phyloP scores from a whole-genome alignment of 2,329 filamentous ascomycete species.

The Colletotrichum trifolii region DNA sequence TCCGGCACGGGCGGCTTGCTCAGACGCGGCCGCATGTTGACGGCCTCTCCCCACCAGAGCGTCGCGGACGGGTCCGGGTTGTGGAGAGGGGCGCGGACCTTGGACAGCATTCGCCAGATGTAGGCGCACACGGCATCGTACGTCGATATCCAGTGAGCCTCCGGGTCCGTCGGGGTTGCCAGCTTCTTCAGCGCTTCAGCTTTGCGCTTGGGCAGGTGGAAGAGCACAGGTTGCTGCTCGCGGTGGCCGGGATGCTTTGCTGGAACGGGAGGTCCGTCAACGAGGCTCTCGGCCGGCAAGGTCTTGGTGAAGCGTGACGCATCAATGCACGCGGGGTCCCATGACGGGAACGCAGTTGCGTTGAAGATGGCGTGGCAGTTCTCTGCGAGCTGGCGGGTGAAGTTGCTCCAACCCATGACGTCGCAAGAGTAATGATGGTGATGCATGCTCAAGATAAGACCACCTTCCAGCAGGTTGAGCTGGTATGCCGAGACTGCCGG shows the following conservation, averaged over 20 bases:
- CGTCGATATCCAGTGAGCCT: constrained; percentile 54
- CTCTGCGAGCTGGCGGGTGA: constrained; percentile 54
- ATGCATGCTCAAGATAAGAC: constrained; percentile 54
- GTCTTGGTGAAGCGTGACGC: constrained; percentile 46
- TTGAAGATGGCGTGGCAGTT: constrained; percentile 51
- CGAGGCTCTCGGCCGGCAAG: constrained; percentile 40
- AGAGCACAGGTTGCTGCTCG: constrained; percentile 46
- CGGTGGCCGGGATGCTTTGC: constrained; percentile 45
- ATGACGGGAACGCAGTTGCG: constrained; percentile 44
- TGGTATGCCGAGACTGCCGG: constrained; percentile 52
- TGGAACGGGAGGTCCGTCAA: constrained; percentile 45
- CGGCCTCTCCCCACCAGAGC: constrained; percentile 49
- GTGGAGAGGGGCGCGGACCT: constrained; percentile 48
- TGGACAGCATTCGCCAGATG: constrained; percentile 52
- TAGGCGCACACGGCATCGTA: constrained; percentile 56
- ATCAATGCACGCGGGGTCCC: constrained; percentile 49
- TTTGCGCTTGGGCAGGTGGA: constrained; percentile 57
- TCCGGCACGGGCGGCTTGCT: constrained; percentile 45
- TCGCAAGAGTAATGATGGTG: constrained; percentile 57
- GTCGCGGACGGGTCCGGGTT: constrained; percentile 43
- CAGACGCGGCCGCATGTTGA: constrained; percentile 53
- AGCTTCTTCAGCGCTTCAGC: constrained; percentile 51
- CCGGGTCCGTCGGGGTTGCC: constrained; percentile 43
- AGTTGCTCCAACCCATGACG: constrained; percentile 53
- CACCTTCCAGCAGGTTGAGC: constrained; percentile 54